Percentiles rank a stretch among this genome's conserved stretches.
Conservation (phyloP, 306 rosid genomes). For the Dalbergia oliveri region DNA sequence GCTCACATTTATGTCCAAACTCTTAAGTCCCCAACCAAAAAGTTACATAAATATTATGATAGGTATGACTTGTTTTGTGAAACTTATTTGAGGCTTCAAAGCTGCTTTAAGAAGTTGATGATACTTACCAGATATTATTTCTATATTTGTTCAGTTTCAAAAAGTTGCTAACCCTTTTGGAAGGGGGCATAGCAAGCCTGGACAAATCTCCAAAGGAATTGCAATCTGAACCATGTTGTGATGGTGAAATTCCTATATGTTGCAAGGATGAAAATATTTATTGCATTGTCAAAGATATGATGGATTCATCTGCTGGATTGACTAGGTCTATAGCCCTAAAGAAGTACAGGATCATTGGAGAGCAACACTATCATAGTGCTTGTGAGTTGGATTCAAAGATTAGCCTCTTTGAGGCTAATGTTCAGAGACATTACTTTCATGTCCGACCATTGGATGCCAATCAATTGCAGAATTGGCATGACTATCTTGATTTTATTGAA, state of each 20-base stretch:
- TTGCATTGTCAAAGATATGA: slow-evolving; percentile 64
- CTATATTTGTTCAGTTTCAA: slow-evolving; percentile 68
- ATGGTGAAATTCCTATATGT: slow-evolving; percentile 53
- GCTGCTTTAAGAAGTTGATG: neutral
- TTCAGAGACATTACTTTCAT: slow-evolving; percentile 78
- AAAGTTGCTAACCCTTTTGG: slow-evolving; percentile 67
- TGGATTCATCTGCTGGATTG: slow-evolving; percentile 65
- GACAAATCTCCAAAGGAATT: slow-evolving; percentile 50
- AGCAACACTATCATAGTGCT: slow-evolving; percentile 70
- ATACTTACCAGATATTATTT: slow-evolving; percentile 47
- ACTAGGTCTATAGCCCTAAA: slow-evolving; percentile 63
- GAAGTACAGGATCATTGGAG: slow-evolving; percentile 71
- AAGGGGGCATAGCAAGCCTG: slow-evolving; percentile 63
- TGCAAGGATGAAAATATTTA: slow-evolving; percentile 58
- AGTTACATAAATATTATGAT: slow-evolving; percentile 69
- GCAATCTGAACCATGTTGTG: slow-evolving; percentile 56
- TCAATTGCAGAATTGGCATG: slow-evolving; percentile 92
- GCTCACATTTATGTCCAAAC: slow-evolving; percentile 81
- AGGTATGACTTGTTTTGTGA: slow-evolving; percentile 55
- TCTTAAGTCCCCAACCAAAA: slow-evolving; percentile 86
- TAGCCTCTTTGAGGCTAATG: slow-evolving; percentile 70
- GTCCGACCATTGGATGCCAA: slow-evolving; percentile 67
- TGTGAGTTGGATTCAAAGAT: slow-evolving; percentile 63
- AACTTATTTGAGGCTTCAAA: slow-evolving; percentile 2
- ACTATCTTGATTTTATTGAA: slow-evolving; percentile 87